Evolutionary conservation across 306 rosid species (phyloP), one percentile per base, ranked within the genome.

Genomic region (Fagus sylvatica): DNA sequence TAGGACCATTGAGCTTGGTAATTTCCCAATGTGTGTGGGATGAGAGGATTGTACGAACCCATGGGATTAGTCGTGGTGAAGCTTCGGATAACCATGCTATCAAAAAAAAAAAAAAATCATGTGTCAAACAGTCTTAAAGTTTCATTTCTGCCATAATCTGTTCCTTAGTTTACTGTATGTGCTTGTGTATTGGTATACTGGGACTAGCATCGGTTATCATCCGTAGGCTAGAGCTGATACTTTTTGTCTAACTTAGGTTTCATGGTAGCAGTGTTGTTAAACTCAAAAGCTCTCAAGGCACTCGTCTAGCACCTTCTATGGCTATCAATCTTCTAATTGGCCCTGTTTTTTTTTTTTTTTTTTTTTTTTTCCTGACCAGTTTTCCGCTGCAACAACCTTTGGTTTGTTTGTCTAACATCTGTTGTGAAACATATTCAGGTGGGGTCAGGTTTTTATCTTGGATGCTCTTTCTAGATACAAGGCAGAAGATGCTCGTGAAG

Each of bases 391-490:
- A 39, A 37, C 43, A 39, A 16, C 49, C 67, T 60, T 76, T 73
- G 62, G 57, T 77, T 55, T 65, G 64, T 8, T 72, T 65, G 74
- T 71, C 65, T 85, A 30, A 86, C 60, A 53, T 60, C 64, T 64
- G 41, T 79, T 77, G 77, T 68, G 40, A 74, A 60, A 65, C 62
- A 57, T 71, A 43, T 83, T 36, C 81, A 96, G 99, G 86, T 96
- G 98, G 97, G 97, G 99, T 81, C 98, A 96, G 88, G 99, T 96
- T 81, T 96, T 96, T 81, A 96, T 96, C 80, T 74, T 96, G 88
- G 99, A 96, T 56, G 98, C 99, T 64, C 99, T 96, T 83, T 96
- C 99, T 61, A 89, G 85, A 86, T 96, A 93, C 86, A 96, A 90
- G 88, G 98, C 98, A 71, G 91, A 93, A 72, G 98, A 96, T 84